Conservation (phyloP, 495 filamentous ascomycete genomes). For the Aspergillus olivimuriae region DNA sequence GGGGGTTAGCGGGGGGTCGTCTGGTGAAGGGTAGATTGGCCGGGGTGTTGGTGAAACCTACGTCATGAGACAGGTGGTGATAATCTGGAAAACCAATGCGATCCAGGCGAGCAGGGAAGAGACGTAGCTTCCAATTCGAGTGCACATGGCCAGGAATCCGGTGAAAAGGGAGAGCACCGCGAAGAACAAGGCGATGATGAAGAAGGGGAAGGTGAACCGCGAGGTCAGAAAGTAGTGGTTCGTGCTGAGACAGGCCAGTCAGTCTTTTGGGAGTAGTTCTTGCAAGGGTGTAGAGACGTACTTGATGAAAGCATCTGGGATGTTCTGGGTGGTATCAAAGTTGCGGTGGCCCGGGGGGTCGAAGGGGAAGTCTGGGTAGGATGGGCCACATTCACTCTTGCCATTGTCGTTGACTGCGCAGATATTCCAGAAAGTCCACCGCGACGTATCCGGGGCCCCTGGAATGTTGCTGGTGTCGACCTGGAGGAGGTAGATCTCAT, state of each 20-base stretch:
- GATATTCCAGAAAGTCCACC: conserved; percentile 89
- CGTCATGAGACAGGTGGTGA: conserved; percentile 65
- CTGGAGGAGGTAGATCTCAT: conserved; percentile 75
- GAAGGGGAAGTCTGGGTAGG: conserved; percentile 55
- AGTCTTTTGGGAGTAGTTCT: too few relatives aligned
- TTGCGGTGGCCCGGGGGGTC: conserved; percentile 52
- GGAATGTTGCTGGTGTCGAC: conserved; percentile 65
- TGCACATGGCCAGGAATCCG: conserved; percentile 56
- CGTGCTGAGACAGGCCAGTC: conserved; percentile 34
- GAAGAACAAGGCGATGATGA: conserved; percentile 64
- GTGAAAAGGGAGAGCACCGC: conserved; percentile 51
- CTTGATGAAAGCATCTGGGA: conserved; percentile 52
- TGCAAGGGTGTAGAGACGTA: too few relatives aligned
- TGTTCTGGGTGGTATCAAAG: conserved; percentile 50
- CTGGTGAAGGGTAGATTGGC: too few relatives aligned
- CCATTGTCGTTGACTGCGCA: conserved; percentile 48
- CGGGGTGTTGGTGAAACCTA: conserved; percentile 44
- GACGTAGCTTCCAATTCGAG: conserved; percentile 52
- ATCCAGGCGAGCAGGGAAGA: conserved; percentile 49
- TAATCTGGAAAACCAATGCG: conserved; percentile 55
- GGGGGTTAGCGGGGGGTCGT: conserved; percentile 19
- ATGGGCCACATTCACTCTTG: conserved; percentile 48
- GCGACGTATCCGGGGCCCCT: conserved; percentile 54
- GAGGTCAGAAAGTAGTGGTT: conserved; percentile 57
- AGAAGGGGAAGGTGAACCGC: conserved; percentile 68